These are phyloP conservation scores for Phaeotremella fagi DNA, from an alignment of 768 basidiomycete species.

Conservation along the genomic window DNA sequence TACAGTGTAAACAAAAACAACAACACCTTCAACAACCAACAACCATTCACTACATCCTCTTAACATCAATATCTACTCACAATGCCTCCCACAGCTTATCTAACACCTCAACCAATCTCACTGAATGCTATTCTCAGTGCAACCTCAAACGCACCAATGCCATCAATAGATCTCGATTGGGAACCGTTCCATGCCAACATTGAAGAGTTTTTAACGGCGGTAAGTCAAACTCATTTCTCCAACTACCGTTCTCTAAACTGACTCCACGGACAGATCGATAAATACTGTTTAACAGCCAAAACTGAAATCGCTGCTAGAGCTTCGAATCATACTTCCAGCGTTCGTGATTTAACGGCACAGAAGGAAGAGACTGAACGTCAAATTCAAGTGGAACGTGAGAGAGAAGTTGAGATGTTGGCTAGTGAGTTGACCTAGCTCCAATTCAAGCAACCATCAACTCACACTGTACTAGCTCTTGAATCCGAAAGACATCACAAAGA, in stretches of 20 bases:
- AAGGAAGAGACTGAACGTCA: slow-evolving; percentile 62
- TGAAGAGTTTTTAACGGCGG: slow-evolving; percentile 36
- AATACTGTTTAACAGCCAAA: slow-evolving; percentile 68
- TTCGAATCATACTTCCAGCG: slow-evolving; percentile 59
- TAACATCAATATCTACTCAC: not conserved
- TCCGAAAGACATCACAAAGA: slow-evolving; percentile 32
- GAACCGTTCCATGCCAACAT: slow-evolving; percentile 38
- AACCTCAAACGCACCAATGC: slow-evolving; percentile 4
- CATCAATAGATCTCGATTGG: slow-evolving; percentile 36
- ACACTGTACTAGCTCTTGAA: slow-evolving; percentile 43
- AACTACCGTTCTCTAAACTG: not conserved
- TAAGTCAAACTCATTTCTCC: slow-evolving; percentile 7
- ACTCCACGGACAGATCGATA: slow-evolving; percentile 39
- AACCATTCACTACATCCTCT: too few species aligned
- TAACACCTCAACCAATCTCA: slow-evolving; percentile 14
- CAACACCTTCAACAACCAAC: not conserved
- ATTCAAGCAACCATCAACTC: too few species aligned
- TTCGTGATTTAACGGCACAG: slow-evolving; percentile 62
- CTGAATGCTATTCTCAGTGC: slow-evolving; percentile 23
- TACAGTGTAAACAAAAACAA: not conserved
- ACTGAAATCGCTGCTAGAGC: slow-evolving; percentile 65
- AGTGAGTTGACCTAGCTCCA: slow-evolving; percentile 60
- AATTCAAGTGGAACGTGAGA: slow-evolving; percentile 68
- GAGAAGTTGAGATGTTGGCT: slow-evolving; percentile 71
- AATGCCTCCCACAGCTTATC: slow-evolving; percentile 6